phyloP scores from a whole-genome alignment of 257 asterid genomes.

The Penstemon barbatus region DNA sequence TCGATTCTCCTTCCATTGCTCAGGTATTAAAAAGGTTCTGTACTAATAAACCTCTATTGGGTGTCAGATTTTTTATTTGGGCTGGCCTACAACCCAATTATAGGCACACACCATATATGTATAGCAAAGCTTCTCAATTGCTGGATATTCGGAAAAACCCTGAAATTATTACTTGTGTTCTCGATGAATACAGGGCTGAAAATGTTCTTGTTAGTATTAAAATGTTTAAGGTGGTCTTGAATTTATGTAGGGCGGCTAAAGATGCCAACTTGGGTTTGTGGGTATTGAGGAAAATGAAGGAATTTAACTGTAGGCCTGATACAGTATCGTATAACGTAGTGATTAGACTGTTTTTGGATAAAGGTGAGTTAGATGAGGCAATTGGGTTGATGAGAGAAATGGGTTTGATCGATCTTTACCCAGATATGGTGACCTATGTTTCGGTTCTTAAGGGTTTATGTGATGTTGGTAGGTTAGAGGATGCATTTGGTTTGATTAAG shows the following conservation, averaged over 20 bases:
- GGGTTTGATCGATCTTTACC: conserved; percentile 67
- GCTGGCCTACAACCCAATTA: conserved; percentile 72
- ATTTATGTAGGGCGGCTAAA: conserved; percentile 73
- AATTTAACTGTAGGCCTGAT: conserved; percentile 65
- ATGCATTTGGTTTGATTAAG: conserved; percentile 54
- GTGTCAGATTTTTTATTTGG: conserved; percentile 85
- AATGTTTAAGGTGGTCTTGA: conserved; percentile 72
- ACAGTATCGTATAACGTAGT: conserved; percentile 71
- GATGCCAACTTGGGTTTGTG: conserved; percentile 64
- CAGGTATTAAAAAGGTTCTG: conserved; percentile 60
- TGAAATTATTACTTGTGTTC: conserved; percentile 40
- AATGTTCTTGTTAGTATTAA: conserved; percentile 47
- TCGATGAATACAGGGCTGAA: conserved; percentile 57
- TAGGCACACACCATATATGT: conserved; percentile 57
- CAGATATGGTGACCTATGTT: conserved; percentile 65
- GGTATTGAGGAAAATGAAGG: conserved; percentile 83
- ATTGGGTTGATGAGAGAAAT: conserved; percentile 70
- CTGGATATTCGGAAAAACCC: conserved; percentile 54
- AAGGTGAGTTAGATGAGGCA: conserved; percentile 53
- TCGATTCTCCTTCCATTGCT: conserved; percentile 53
- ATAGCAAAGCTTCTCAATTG: conserved; percentile 56
- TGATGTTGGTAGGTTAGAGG: conserved; percentile 66
- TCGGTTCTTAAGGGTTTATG: conserved; percentile 60
- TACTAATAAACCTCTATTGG: conserved; percentile 56
- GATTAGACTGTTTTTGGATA: conserved; percentile 58